phyloP scores from a whole-genome alignment of 345 rosid genomes.

The Eucalyptus camaldulensis region DNA sequence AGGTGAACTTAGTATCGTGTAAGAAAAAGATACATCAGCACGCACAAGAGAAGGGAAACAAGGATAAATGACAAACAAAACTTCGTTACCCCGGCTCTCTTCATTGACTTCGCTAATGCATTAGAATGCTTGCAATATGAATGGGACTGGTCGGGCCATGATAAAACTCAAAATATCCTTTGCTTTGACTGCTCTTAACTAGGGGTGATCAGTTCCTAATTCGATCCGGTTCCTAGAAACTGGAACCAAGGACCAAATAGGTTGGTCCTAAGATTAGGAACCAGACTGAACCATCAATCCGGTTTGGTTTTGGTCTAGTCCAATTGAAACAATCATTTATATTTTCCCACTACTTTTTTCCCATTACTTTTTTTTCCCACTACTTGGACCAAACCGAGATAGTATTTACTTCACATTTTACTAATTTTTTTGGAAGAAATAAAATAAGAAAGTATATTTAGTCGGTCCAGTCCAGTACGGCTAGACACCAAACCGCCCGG shows the following conservation, averaged over 20 bases:
- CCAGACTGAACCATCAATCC: fast-evolving
- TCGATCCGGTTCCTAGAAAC: fast-evolving
- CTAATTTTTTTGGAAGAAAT: too few species aligned
- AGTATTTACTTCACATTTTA: too few species aligned
- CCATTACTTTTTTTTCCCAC: too few species aligned
- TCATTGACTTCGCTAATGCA: not conserved
- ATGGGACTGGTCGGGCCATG: not conserved
- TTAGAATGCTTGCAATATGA: not conserved
- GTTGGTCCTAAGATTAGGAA: too few species aligned
- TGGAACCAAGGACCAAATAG: too few species aligned
- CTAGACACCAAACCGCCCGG: too few species aligned
- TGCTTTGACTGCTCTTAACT: not conserved
- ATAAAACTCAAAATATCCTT: not conserved
- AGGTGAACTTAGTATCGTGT: not conserved
- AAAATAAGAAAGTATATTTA: too few species aligned
- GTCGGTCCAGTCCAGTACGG: fast-evolving
- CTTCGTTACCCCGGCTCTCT: not conserved
- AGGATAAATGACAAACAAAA: not conserved
- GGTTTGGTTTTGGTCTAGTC: too few species aligned
- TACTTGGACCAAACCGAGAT: too few species aligned
- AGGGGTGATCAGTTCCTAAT: fast-evolving
- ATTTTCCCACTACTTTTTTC: too few species aligned
- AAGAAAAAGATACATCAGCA: not conserved
- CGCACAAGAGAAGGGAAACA: not conserved
- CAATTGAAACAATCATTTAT: too few species aligned